Evolutionary conservation across 208 protist species (phyloP), one percentile per base, ranked within the genome.

Genomic region (Acanthamoeba sp.): DNA sequence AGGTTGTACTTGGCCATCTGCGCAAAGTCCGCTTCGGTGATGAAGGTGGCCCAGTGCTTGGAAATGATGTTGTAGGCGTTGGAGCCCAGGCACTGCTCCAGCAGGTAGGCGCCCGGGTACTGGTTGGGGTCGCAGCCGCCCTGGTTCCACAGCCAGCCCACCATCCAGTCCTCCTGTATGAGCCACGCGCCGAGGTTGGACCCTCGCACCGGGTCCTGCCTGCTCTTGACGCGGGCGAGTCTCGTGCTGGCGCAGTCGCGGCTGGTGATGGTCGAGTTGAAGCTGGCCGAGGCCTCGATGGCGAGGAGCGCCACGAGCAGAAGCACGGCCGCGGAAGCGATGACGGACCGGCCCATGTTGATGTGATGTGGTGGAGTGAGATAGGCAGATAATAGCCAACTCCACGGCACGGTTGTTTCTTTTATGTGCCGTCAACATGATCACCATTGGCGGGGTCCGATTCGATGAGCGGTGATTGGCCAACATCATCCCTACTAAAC

Each of bases 21-120:
- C 20, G 40, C 52, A 78, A 93, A 93, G 55, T 93, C 88, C 6
- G 1, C 29, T 20, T 93, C 88, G 3, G 52, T 71, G 14, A 71
- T 18, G 88, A 69, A 93, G 12, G 88, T 93, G 55, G 24, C 57
- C 88, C 88, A 93, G 55, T 93, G 88, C 48, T 93, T 5, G 27
- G 36, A 38, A 24, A 80, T 80, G 34, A 80, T 24, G 34, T 24
- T 80, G 18, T 38, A 24, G 34, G 71, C 71, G 38, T 48, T 38
- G 38, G 12, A 12, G 22, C 71, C 71, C 1, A 80, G 71, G 71
- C 71, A 80, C 71, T 80, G 71, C 38, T 80, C 71, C 20, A 80
- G 71, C 32, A 80, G 71, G 34, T 80, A 80, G 32, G 71, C 32
- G 1, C 71, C 71, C 1, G 71, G 71, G 38, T 80, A 80, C 7